Base-by-base conservation (phyloP, 495 filamentous ascomycete genomes). In the Lichenothelia convexa region DNA sequence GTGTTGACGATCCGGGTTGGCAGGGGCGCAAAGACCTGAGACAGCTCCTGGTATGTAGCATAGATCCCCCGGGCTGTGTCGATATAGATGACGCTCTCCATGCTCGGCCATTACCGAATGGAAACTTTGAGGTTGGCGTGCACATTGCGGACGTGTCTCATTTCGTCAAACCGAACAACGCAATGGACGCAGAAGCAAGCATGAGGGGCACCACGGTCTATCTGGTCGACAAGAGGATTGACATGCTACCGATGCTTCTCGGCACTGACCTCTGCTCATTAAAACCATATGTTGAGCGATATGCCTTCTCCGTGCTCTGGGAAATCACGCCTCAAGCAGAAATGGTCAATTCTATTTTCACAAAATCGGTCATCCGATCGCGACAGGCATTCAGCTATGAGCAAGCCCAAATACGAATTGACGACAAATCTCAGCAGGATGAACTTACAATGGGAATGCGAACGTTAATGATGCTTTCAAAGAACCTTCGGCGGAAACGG, bases 141-240 rank as follows among this genome's bases (percentile, higher is more conserved):
- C 91, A 97, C 51, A 97, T 97, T 53, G 89, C 89, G 30, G 89
- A 97, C 50, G 89, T 97, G 15, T 93, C 91, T 12, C 83, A 97
- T 53, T 95, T 95, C 45, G 91, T 97, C 52, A 91, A 86, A 58
- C 86, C 91, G 19, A 83, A 83, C 53, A 95, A 89, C 52, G 73
- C 89, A 27, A 97, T 97, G 91, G 91, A 97, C 52, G 67, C 69
- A 17, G 89, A 97, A 59, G 89, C 89, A 2, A 85, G 81, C 49
- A 69, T 85, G 40, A 76, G 89, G 50, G 89, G 87, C 41, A 95
- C 89, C 3, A 95, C 91, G 0, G 89, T 97, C 20, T 97, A 97
- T 48, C 65, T 97, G 18, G 91, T 97, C 1, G 89, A 97, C 58
- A 97, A 95, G 61, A 85, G 89, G 45, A 95, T 97, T 45, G 89